Conservation (phyloP, 805 yeast species). For the Metschnikowia henanensis region DNA sequence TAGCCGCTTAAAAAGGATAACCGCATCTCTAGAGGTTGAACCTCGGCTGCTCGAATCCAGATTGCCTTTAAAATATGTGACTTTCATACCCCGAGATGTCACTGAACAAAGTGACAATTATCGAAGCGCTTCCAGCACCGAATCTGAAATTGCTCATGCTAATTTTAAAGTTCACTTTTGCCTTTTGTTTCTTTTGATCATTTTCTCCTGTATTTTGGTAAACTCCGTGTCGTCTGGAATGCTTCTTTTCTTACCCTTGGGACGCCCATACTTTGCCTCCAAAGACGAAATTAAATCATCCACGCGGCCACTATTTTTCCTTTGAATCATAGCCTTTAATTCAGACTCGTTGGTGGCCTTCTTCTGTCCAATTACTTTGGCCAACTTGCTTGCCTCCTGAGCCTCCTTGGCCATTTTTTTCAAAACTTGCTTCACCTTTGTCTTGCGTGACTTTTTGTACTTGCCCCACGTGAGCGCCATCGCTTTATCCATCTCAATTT, state of each 20-base stretch:
- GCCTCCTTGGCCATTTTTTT: slow-evolving; percentile 63
- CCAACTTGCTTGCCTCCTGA: slow-evolving; percentile 55
- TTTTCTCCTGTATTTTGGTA: slow-evolving; percentile 38
- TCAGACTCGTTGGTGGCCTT: slow-evolving; percentile 37
- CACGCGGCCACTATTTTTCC: slow-evolving; percentile 42
- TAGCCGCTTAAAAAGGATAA: too few species aligned
- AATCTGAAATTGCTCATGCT: not conserved
- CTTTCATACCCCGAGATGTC: too few species aligned
- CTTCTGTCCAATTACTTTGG: slow-evolving; percentile 33
- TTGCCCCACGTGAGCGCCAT: slow-evolving; percentile 46
- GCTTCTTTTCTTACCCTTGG: slow-evolving; percentile 34
- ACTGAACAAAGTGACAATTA: too few species aligned
- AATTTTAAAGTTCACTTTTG: not conserved
- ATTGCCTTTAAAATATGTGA: too few species aligned
- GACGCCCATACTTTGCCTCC: slow-evolving; percentile 50
- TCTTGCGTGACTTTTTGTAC: slow-evolving; percentile 50
- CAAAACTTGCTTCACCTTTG: slow-evolving; percentile 47
- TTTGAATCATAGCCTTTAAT: slow-evolving; percentile 49
- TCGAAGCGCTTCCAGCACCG: too few species aligned
- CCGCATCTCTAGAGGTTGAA: too few species aligned
- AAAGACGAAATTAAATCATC: slow-evolving; percentile 47
- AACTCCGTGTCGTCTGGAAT: slow-evolving; percentile 52
- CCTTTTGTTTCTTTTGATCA: slow-evolving; percentile 6
- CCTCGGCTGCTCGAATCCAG: too few species aligned
- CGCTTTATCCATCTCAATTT: slow-evolving; percentile 33